Evolutionary conservation across 805 yeast genomes (phyloP).

Genomic region (Vanderwaltozyma verrucispora): DNA sequence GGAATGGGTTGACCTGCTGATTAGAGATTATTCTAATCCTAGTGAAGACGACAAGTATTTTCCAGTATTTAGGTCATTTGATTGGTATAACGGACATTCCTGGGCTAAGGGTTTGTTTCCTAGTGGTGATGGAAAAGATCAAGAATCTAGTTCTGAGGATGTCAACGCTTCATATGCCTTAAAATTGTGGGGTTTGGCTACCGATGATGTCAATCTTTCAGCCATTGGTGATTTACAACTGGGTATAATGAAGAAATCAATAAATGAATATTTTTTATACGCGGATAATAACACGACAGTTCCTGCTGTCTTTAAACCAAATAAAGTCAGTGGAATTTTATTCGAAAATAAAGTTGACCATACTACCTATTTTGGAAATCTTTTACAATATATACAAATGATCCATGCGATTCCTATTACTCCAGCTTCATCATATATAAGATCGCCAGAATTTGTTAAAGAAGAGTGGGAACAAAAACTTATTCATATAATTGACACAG

Average conservation of each 20-base stretch:
- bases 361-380: constrained; percentile 65
- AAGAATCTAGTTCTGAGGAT: constrained; percentile 67
- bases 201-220: constrained; percentile 43
- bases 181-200: constrained; percentile 52
- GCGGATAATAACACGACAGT: constrained; percentile 43
- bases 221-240: constrained; percentile 49
- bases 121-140: constrained; percentile 67
- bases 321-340: constrained; percentile 63
- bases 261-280: constrained; percentile 47
- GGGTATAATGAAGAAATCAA: constrained; percentile 44
- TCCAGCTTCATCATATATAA: constrained; percentile 49
- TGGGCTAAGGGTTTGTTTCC: constrained; percentile 68
- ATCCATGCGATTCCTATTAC: constrained; percentile 71
- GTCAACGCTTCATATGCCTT: constrained; percentile 61
- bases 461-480: constrained; percentile 54
- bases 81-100: constrained; percentile 71
- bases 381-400: constrained; percentile 67
- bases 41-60: constrained; percentile 42
- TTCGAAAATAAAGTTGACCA: constrained; percentile 67
- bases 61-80: constrained; percentile 60
- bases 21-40: constrained; percentile 64
- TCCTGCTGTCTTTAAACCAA: constrained; percentile 45
- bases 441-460: constrained; percentile 40
- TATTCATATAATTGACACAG: constrained; percentile 33
- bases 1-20: constrained; percentile 44